Evolutionary conservation across 2,329 filamentous ascomycete species (phyloP).

Genomic region (Sphaerulina vaccinii): DNA sequence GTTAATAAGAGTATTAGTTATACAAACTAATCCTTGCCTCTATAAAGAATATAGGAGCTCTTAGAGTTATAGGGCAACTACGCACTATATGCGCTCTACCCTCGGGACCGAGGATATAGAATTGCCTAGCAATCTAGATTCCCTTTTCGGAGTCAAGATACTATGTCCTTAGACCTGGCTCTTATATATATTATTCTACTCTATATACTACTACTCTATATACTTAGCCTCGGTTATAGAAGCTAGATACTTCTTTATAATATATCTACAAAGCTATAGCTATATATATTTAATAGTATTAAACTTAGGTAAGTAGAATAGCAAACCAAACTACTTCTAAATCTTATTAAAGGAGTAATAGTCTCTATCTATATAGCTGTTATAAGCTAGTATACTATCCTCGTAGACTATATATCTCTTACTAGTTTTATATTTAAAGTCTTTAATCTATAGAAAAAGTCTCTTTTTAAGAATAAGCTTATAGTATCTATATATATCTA

Average conservation of each 20-base stretch:
- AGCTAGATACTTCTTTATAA: background rate
- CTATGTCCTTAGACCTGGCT: too few species aligned
- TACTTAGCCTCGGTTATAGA: background rate
- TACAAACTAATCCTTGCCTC: too few species aligned
- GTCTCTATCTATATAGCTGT: background rate
- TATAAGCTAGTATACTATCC: background rate
- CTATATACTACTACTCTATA: background rate
- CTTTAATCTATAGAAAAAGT: background rate
- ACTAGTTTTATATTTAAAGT: background rate
- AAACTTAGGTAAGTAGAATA: background rate
- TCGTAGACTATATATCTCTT: background rate
- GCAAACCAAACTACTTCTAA: background rate
- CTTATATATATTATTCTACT: background rate
- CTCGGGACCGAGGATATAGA: too few species aligned
- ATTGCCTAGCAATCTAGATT: too few species aligned
- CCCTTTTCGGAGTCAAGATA: too few species aligned
- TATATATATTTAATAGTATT: background rate
- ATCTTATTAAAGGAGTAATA: constrained; percentile 1
- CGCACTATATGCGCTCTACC: too few species aligned
- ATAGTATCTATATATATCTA: background rate
- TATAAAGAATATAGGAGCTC: too few species aligned
- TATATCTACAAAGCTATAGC: background rate
- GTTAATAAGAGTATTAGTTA: too few species aligned
- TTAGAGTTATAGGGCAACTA: too few species aligned
- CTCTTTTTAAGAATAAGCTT: background rate